Percentiles rank a stretch among this genome's conserved stretches.
These are phyloP conservation scores for Paraphoma chrysanthemicola DNA, from an alignment of 2,329 filamentous ascomycete species.

Conservation along the genomic window DNA sequence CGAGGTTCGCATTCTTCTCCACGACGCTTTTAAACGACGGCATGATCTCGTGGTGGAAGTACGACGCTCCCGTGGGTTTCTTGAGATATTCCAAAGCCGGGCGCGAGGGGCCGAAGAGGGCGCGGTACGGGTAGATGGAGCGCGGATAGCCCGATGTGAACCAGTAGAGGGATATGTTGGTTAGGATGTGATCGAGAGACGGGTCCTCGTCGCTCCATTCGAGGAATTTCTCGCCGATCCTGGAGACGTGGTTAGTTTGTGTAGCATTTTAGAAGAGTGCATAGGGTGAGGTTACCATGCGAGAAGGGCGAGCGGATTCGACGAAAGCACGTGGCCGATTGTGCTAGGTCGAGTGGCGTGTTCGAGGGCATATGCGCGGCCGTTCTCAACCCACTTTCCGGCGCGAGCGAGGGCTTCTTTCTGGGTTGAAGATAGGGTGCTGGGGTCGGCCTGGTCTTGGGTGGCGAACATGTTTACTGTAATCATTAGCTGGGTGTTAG, in stretches of 20 bases:
- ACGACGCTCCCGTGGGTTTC: slow-evolving; percentile 55
- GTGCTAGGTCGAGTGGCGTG: slow-evolving; percentile 65
- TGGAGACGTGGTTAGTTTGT: slow-evolving; percentile 9
- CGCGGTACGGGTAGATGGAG: slow-evolving; percentile 60
- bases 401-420: slow-evolving; percentile 15
- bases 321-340: slow-evolving; percentile 62
- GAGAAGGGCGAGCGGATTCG: slow-evolving; percentile 64
- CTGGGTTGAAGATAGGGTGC: slow-evolving; percentile 25
- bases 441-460: slow-evolving; percentile 16
- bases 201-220: slow-evolving; percentile 60
- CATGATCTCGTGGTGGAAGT: slow-evolving; percentile 53
- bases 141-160: slow-evolving; percentile 56
- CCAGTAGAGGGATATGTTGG: slow-evolving; percentile 63
- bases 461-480: slow-evolving; percentile 36
- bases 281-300: no score
- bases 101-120: slow-evolving; percentile 19
- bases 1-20: slow-evolving; percentile 48
- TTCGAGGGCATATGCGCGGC: slow-evolving; percentile 59
- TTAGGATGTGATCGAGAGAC: slow-evolving; percentile 55
- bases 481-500: neutral
- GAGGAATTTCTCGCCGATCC: slow-evolving; percentile 64
- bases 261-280: no score
- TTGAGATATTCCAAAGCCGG: neutral
- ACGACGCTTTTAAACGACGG: slow-evolving; percentile 48
- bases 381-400: slow-evolving; percentile 48